Base-by-base conservation (phyloP, 2,329 filamentous ascomycete species). In the Alternaria solani region DNA sequence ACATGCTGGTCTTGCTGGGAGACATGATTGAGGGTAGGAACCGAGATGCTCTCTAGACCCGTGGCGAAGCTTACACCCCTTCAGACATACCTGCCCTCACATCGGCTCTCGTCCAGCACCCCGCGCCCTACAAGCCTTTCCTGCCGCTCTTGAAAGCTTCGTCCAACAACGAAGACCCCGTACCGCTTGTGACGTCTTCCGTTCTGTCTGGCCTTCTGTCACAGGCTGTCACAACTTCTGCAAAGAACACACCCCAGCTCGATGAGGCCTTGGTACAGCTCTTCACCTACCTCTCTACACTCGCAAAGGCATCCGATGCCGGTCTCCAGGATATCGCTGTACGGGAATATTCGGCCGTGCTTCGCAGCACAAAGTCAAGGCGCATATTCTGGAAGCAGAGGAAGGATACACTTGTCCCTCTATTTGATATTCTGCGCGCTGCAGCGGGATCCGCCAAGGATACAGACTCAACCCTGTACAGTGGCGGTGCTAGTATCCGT, bases 301-400 rank as follows among this genome's bases (percentile, higher is more conserved):
- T 98, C 57, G 89, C 91, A 59, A 93, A 93, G 83, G 93, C 89
- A 75, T 87, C 91, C 58, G 95, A 99, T 80, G 91, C 92, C 56
- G 93, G 93, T 39, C 85, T 96, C 57, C 95, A 99, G 80, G 95
- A 99, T 75, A 97, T 98, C 75, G 94, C 93, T 26, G 93, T 98
- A 12, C 92, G 95, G 74, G 88, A 94, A 75, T 96, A 94, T 80
- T 97, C 95, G 36, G 86, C 91, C 20, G 84, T 99, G 32, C 84
- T 99, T 32, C 89, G 93, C 62, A 92, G 89, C 39, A 87, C 84
- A 62, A 87, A 87, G 59, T 88, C 93, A 4, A 87, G 95, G 65
- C 85, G 89, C 68, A 85, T 95, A 57, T 98, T 98, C 81, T 99
- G 95, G 95, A 87, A 91, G 65, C 92, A 97, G 79, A 87, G 92